A percentile compares a stretch with the other conserved stretches of the same genome.
Evolutionary conservation across 345 rosid species (phyloP).

Genomic region (Boechera stricta): DNA sequence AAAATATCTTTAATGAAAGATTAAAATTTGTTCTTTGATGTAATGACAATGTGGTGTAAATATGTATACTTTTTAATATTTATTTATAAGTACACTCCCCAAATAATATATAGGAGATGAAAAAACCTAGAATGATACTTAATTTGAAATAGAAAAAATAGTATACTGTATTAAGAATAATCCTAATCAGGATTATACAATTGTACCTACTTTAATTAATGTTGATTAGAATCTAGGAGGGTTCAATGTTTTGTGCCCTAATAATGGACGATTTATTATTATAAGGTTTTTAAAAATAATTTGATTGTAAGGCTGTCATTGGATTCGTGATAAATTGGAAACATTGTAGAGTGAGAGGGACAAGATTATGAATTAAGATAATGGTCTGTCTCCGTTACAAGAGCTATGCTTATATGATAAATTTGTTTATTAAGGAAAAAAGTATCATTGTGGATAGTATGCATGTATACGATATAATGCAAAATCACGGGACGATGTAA

Average conservation of each 20-base stretch:
- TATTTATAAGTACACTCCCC: too few species aligned
- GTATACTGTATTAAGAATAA: neutral
- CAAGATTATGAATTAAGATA: conserved; percentile 36
- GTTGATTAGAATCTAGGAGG: conserved; percentile 29
- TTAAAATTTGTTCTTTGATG: too few species aligned
- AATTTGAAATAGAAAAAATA: neutral
- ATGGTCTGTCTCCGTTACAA: conserved; percentile 28
- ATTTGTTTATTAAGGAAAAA: conserved; percentile 23
- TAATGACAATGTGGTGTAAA: too few species aligned
- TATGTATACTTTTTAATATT: too few species aligned
- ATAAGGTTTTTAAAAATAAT: neutral
- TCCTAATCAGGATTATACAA: conserved; percentile 11
- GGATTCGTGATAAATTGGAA: conserved; percentile 31
- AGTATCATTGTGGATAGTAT: neutral
- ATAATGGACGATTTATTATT: conserved; percentile 10
- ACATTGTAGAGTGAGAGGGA: conserved; percentile 28
- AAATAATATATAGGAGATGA: too few species aligned
- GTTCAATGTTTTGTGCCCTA: conserved; percentile 37
- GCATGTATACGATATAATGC: neutral
- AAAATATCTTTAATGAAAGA: too few species aligned
- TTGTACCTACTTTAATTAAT: neutral
- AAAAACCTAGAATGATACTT: neutral
- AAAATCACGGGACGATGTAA: conserved; percentile 16
- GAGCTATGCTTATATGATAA: conserved; percentile 3
- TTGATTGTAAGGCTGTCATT: conserved; percentile 29